phyloP scores from a whole-genome alignment of 805 yeast species.

The Metschnikowia hibisci region DNA sequence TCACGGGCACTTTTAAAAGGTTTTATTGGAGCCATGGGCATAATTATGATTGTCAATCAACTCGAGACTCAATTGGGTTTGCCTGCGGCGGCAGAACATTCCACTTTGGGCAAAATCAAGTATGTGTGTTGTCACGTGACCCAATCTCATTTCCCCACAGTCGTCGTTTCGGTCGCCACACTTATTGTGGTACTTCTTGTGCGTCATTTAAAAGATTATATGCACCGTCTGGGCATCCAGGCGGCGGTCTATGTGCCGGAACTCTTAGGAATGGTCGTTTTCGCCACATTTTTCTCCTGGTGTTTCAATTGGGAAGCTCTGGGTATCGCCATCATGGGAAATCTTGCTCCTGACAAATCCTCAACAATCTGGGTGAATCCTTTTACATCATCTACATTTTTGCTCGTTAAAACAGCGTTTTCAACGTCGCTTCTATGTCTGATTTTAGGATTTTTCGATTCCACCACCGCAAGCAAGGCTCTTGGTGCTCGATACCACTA shows the following conservation, averaged over 20 bases:
- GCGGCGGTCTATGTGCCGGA: slow-evolving; percentile 30
- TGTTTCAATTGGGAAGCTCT: slow-evolving; percentile 21
- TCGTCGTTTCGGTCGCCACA: slow-evolving; percentile 20
- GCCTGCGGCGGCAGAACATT: slow-evolving; percentile 17
- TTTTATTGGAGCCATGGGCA: slow-evolving; percentile 80
- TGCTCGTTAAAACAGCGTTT: slow-evolving; percentile 24
- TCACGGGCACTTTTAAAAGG: slow-evolving; percentile 77
- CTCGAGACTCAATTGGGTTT: slow-evolving; percentile 47
- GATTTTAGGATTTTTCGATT: slow-evolving; percentile 33
- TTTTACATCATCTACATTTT: slow-evolving; percentile 16
- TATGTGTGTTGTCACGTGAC: slow-evolving; percentile 8
- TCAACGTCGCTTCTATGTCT: slow-evolving; percentile 32
- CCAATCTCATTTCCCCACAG: slow-evolving; percentile 10
- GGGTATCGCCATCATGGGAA: slow-evolving; percentile 32
- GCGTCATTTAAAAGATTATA: slow-evolving; percentile 18
- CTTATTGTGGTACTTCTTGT: slow-evolving; percentile 21
- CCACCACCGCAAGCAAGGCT: slow-evolving; percentile 33
- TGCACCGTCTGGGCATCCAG: slow-evolving; percentile 16
- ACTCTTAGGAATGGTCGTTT: slow-evolving; percentile 28
- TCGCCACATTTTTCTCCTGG: slow-evolving; percentile 27
- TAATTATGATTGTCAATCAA: slow-evolving; percentile 64
- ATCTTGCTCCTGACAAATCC: slow-evolving; percentile 14
- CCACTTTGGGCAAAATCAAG: slow-evolving; percentile 15
- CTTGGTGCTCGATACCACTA: slow-evolving; percentile 31
- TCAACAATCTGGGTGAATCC: slow-evolving; percentile 19